These are phyloP conservation scores for Suhomyces guaymorum DNA, from an alignment of 1,139 yeast species.

Conservation along the genomic window DNA sequence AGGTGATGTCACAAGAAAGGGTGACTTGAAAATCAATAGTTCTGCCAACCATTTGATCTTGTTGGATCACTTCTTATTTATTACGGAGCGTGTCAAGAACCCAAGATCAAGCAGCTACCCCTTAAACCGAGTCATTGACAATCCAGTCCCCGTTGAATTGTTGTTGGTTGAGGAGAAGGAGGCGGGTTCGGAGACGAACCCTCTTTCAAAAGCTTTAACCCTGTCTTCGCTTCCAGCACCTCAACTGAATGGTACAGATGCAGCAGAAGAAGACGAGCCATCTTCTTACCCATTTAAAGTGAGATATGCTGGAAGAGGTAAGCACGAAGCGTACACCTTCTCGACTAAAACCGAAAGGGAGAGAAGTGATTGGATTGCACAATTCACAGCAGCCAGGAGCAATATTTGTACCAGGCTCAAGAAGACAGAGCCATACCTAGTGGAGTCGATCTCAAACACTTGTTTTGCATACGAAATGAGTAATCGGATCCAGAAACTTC, in stretches of 20 bases:
- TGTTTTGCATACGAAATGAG: constrained; percentile 65
- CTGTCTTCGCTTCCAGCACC: constrained; percentile 6
- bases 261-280: constrained; percentile 21
- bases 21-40: constrained; percentile 59
- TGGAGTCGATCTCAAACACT: constrained; percentile 56
- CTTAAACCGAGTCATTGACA: constrained; percentile 49
- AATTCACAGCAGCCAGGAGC: constrained; percentile 56
- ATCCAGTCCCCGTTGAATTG: constrained; percentile 63
- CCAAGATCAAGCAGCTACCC: constrained; percentile 23
- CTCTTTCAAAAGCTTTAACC: constrained; percentile 21
- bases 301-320: constrained; percentile 48
- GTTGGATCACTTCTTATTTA: constrained; percentile 69
- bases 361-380: constrained; percentile 59
- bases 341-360: constrained; percentile 56
- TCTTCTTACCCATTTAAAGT: constrained; percentile 46
- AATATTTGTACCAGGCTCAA: constrained; percentile 48
- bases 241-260: constrained; percentile 2
- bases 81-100: constrained; percentile 53
- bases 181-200: constrained; percentile 21
- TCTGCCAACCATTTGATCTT: constrained; percentile 56
- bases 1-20: constrained; percentile 63
- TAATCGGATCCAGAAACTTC: constrained; percentile 56
- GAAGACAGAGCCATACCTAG: constrained; percentile 54
- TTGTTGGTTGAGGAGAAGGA: constrained; percentile 54
- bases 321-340: constrained; percentile 52